Base-by-base conservation (phyloP, 768 basidiomycete species). In the Rhizopogon salebrosus region DNA sequence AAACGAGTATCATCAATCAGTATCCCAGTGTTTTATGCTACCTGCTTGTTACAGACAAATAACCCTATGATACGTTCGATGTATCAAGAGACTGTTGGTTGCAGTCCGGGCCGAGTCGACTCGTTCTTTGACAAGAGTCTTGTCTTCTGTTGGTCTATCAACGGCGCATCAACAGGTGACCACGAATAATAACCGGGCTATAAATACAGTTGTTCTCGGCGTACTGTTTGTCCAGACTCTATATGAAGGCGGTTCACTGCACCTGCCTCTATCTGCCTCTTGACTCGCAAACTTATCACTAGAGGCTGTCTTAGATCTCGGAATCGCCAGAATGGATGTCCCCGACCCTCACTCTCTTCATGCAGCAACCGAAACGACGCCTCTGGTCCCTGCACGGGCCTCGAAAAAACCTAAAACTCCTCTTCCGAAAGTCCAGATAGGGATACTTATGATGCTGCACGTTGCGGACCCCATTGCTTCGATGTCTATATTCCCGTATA, bases 391-490 rank as follows among this genome's bases (percentile, higher is more conserved):
- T n/a, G n/a, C n/a, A 29, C 8, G 27, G 1, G 27, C 27, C 8
- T 29, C 27, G 8, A 29, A 29, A 29, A 29, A 9, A 9, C 8
- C 27, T 29, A 29, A 68, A 22, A 78, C 81, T 3, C 82, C 82
- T 42, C 64, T 88, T 29, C 86, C 85, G 22, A 78, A 75, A 77
- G 72, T 71, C 54, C 85, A 87, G 72, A 74, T 87, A 54, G 72
- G 72, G 48, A 77, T 87, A 52, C 72, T 87, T 3, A 65, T 87
- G 54, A 72, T 85, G 59, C 72, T 89, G 26, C 84, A 87, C 65
- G 77, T 86, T 48, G 78, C 84, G 46, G 85, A 89, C 64, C 85
- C 86, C 3, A 66, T 89, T 56, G 85, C 84, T 7, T 79, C 78
- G 9, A 27, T 9, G 27, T 27, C 27, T 27, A 84, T 85, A 37